phyloP scores from a whole-genome alignment of 2,329 filamentous ascomycete genomes.

The Colletotrichum chrysophilum region DNA sequence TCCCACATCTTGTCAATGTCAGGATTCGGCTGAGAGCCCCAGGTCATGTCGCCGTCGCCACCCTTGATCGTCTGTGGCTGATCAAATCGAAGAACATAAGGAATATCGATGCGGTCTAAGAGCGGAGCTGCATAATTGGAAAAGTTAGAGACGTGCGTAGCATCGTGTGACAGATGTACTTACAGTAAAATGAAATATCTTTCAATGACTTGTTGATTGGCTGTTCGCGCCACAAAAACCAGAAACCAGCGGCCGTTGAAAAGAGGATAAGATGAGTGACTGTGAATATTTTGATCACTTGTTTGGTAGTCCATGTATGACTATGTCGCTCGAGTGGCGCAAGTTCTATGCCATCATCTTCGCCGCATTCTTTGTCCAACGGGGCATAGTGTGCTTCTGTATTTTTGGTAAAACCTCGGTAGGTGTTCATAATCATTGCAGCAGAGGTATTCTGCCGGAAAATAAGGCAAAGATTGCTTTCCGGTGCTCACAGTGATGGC shows the following conservation, averaged over 20 bases:
- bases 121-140: not conserved
- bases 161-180: not conserved
- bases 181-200: not conserved
- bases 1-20: constrained; percentile 7
- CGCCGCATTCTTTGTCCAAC: not conserved
- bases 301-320: not conserved
- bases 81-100: not conserved
- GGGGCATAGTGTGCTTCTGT: not conserved
- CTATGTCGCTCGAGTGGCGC: not conserved
- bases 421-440: not conserved
- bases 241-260: not conserved
- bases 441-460: not conserved
- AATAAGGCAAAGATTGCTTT: not conserved
- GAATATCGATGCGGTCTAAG: not conserved
- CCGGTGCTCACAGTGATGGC: not conserved
- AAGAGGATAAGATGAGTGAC: not conserved
- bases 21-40: not conserved
- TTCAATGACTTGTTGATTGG: not conserved
- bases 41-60: not conserved
- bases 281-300: not conserved
- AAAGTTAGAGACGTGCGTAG: not conserved
- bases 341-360: not conserved
- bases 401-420: not conserved
- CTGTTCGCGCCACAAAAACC: not conserved
- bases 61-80: not conserved